phyloP scores from a whole-genome alignment of 768 basidiomycete genomes.

The Pisolithus albus region DNA sequence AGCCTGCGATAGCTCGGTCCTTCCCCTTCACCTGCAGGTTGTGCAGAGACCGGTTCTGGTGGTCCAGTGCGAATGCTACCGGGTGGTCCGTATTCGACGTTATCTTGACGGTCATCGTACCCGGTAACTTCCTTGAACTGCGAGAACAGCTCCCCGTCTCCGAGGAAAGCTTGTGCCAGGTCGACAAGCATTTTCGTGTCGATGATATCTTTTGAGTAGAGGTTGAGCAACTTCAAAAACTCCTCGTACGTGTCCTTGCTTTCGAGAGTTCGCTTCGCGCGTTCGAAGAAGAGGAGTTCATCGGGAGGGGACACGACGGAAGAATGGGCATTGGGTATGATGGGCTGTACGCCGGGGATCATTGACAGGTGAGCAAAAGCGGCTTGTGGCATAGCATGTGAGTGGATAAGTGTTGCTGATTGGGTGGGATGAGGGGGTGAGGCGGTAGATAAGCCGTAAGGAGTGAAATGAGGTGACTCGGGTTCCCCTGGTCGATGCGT shows the following conservation, averaged over 20 bases:
- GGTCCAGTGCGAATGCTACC: constrained; percentile 72
- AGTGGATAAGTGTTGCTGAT: constrained; percentile 11
- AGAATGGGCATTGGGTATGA: constrained; percentile 22
- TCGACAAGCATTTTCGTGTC: constrained; percentile 78
- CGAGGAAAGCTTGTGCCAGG: constrained; percentile 73
- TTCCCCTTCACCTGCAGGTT: constrained; percentile 75
- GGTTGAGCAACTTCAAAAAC: constrained; percentile 85
- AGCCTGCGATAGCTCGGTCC: constrained; percentile 92
- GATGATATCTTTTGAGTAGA: constrained; percentile 90
- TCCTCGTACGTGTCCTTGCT: constrained; percentile 80
- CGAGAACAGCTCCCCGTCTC: constrained; percentile 67
- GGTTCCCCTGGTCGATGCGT: constrained; percentile 55
- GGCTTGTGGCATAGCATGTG: constrained; percentile 25
- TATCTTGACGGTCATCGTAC: constrained; percentile 62
- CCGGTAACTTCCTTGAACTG: constrained; percentile 86
- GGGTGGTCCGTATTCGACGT: constrained; percentile 62
- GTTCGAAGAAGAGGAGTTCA: constrained; percentile 91
- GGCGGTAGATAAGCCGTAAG: constrained; percentile 39
- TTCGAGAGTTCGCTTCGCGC: constrained; percentile 76
- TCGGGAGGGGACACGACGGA: constrained; percentile 44
- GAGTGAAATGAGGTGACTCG: constrained; percentile 38
- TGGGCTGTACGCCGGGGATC: constrained; percentile 12
- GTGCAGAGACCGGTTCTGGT: constrained; percentile 69
- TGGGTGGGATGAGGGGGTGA: constrained; percentile 28
- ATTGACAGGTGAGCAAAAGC: constrained; percentile 22